phyloP scores from a whole-genome alignment of 2,329 filamentous ascomycete species.

The Colletotrichum simmondsii region DNA sequence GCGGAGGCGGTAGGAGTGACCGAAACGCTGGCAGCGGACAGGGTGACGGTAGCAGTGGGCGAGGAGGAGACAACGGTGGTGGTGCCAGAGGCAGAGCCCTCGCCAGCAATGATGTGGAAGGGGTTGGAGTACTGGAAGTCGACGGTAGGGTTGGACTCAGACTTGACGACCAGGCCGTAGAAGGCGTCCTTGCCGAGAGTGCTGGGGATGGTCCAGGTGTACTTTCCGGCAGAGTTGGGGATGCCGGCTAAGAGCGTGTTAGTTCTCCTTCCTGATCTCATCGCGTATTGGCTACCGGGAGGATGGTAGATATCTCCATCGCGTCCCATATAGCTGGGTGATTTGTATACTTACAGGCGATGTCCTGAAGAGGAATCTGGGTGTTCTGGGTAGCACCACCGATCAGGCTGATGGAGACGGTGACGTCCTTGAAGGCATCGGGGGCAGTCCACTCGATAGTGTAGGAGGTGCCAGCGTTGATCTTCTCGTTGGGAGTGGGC shows the following conservation, averaged over 20 bases:
- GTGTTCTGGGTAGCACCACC: conserved; percentile 57
- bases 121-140: conserved; percentile 72
- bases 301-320: background rate
- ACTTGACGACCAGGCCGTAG: conserved; percentile 68
- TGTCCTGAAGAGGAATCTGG: conserved; percentile 52
- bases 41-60: conserved; percentile 42
- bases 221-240: conserved; percentile 55
- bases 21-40: conserved; percentile 44
- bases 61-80: conserved; percentile 39
- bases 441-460: conserved; percentile 61
- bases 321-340: background rate
- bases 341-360: conserved; percentile 60
- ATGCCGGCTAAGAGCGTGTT: conserved; percentile 53
- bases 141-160: conserved; percentile 56
- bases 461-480: conserved; percentile 61
- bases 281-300: background rate
- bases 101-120: conserved; percentile 61
- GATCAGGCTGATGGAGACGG: conserved; percentile 65
- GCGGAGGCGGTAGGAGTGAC: conserved; percentile 39
- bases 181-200: conserved; percentile 55
- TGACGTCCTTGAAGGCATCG: conserved; percentile 52
- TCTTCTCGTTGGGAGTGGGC: conserved; percentile 54
- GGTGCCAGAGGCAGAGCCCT: conserved; percentile 37
- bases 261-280: conserved; percentile 29
- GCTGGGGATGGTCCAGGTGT: conserved; percentile 61